Evolutionary conservation across 805 yeast species (phyloP).

Genomic region (Dipodascus albidus): DNA sequence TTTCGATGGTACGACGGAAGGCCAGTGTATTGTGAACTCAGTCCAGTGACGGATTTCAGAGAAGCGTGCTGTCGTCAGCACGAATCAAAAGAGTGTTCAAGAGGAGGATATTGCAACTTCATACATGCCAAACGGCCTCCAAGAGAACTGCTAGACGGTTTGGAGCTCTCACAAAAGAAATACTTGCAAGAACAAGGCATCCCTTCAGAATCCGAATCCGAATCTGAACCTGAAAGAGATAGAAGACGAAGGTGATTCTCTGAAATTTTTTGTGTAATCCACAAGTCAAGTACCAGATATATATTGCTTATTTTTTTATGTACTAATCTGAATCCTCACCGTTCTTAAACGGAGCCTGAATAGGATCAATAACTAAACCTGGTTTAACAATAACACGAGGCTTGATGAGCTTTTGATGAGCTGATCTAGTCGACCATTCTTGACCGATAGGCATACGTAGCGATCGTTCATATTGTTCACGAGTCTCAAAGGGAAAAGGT

Average conservation of each 20-base stretch:
- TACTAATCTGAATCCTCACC: constrained; percentile 1
- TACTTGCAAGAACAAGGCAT: constrained; percentile 5
- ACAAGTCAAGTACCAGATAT: no score
- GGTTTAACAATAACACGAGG: constrained; percentile 80
- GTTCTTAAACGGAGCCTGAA: constrained; percentile 66
- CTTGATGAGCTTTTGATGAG: constrained; percentile 80
- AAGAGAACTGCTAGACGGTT: constrained; percentile 28
- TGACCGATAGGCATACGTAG: constrained; percentile 94
- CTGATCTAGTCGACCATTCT: constrained; percentile 85
- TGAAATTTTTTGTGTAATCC: no score
- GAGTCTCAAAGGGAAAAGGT: constrained; percentile 87
- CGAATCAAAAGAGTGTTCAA: constrained; percentile 49
- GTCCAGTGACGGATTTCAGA: constrained; percentile 58
- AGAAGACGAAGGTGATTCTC: background rate
- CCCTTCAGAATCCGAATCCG: background rate
- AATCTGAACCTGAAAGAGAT: background rate
- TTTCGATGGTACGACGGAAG: constrained; percentile 70
- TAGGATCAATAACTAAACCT: constrained; percentile 84
- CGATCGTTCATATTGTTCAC: constrained; percentile 91
- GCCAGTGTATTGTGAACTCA: constrained; percentile 70
- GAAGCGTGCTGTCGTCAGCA: constrained; percentile 72
- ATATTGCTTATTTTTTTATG: no score
- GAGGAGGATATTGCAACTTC: constrained; percentile 80
- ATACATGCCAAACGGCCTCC: constrained; percentile 64
- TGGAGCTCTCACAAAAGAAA: constrained; percentile 32